phyloP scores from a whole-genome alignment of 192 early-diverging fungal species.

The Powellomyces hirtus region DNA sequence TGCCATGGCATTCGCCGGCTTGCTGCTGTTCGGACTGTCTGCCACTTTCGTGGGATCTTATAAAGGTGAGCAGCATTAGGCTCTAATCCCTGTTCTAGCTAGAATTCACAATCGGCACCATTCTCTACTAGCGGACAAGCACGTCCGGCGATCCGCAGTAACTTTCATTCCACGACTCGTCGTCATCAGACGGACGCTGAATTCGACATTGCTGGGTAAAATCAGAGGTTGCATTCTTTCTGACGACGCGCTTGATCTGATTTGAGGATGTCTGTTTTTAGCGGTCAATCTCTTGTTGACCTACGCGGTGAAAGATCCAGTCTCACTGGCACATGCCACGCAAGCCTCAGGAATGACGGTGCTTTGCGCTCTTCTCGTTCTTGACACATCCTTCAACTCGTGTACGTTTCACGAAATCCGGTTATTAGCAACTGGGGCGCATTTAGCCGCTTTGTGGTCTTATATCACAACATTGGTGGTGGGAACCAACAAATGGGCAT shows the following conservation, averaged over 20 bases:
- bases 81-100: background rate
- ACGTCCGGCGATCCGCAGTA: slow-evolving; percentile 12
- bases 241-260: background rate
- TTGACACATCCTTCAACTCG: slow-evolving; percentile 15
- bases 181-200: slow-evolving; percentile 14
- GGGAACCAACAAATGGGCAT: background rate
- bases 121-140: slow-evolving; percentile 22
- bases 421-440: slow-evolving; percentile 1
- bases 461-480: background rate
- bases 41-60: slow-evolving; percentile 26
- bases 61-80: slow-evolving; percentile 8
- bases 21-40: slow-evolving; percentile 16
- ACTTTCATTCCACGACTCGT: slow-evolving; percentile 20
- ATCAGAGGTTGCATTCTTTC: background rate
- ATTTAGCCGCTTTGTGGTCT: slow-evolving; percentile 16
- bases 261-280: background rate
- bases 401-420: slow-evolving; percentile 21
- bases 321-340: background rate
- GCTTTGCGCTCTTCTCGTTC: background rate
- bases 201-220: slow-evolving; percentile 5
- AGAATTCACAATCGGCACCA: background rate
- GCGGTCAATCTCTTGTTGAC: slow-evolving; percentile 11
- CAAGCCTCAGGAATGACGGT: background rate
- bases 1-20: slow-evolving; percentile 18
- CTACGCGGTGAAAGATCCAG: background rate